Conservation (phyloP, 139 green algal genomes). For the Edaphochlamys debaryana region DNA sequence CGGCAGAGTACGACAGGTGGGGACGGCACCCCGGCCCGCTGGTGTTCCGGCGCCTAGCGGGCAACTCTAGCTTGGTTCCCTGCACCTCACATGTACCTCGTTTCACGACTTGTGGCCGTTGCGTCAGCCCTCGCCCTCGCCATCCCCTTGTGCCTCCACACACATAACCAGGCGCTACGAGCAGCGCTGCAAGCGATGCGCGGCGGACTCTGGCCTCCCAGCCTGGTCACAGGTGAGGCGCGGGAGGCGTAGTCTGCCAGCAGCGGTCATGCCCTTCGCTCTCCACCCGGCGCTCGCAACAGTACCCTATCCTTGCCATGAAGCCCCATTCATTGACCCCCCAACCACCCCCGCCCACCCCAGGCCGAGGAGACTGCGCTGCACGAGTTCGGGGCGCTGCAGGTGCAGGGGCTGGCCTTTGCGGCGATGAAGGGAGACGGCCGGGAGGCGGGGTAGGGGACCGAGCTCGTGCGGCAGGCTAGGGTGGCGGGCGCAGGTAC, state of each 20-base stretch:
- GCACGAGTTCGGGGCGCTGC: background rate
- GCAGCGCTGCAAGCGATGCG: conserved; percentile 33
- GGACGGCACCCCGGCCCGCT: background rate
- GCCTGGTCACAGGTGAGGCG: conserved; percentile 9
- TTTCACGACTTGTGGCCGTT: background rate
- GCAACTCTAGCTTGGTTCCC: background rate
- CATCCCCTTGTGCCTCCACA: background rate
- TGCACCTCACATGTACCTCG: background rate
- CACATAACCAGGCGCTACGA: conserved; percentile 11
- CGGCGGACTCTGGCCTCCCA: background rate
- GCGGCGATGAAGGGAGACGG: background rate
- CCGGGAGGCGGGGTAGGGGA: too few species aligned
- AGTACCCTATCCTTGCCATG: background rate
- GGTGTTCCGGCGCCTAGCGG: too few species aligned
- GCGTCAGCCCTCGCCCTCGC: background rate
- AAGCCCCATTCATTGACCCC: background rate
- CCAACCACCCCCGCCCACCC: too few species aligned
- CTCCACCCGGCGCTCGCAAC: background rate
- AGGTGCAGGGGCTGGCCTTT: conserved; percentile 22
- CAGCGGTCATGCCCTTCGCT: background rate
- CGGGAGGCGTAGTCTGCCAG: background rate
- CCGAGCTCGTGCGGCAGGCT: too few species aligned
- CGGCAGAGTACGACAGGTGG: conserved; percentile 37
- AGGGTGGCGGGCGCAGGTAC: too few species aligned
- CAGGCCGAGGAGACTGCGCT: conserved; percentile 27